Evolutionary conservation across 2,329 filamentous ascomycete species (phyloP), one percentile per base, ranked within the genome.

Genomic region (Exophiala mesophila): DNA sequence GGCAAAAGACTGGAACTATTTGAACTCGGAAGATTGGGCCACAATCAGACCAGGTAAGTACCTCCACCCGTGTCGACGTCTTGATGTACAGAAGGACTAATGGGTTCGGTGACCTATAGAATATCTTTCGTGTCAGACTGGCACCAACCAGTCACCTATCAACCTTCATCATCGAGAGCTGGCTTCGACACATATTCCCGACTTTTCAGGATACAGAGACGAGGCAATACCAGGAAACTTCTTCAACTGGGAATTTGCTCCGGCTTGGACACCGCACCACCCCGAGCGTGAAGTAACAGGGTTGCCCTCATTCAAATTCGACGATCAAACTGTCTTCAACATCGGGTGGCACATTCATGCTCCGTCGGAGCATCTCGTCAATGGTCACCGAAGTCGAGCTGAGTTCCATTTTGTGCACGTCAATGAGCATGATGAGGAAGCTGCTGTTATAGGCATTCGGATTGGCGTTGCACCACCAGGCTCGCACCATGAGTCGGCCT

Each of bases 301-400:
- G 1, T 59, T 66, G 19, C 69, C 71, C 2, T 61, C 61, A 32
- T 57, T 74, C 44, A 63, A 58, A 2, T 73, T 66, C 55, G 68
- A 72, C 39, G 66, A 71, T 54, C 58, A 65, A 45, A 73, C 67
- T 1, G 61, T 69, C 16, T 74, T 71, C 53, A 60, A 75, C 6
- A 63, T 59, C 29, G 69, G 70, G 34, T 75, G 70, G 70, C 72
- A 75, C 58, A 68, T 73, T 36, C 72, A 76, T 52, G 55, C 69
- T 0, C 72, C 72, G 0, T 69, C 70, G 4, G 72, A 75, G 43
- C 72, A 76, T 55, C 60, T 63, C 2, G 62, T 75, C 3, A 59
- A 64, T 34, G 66, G 66, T 23, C 58, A 63, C 26, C 63, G 65
- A 9, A 47, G 44, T 23, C 35, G 66, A 45, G 68, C 69, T 24